These are phyloP conservation scores for Cucurbita argyrosperma DNA, from an alignment of 306 rosid species.

Conservation along the genomic window DNA sequence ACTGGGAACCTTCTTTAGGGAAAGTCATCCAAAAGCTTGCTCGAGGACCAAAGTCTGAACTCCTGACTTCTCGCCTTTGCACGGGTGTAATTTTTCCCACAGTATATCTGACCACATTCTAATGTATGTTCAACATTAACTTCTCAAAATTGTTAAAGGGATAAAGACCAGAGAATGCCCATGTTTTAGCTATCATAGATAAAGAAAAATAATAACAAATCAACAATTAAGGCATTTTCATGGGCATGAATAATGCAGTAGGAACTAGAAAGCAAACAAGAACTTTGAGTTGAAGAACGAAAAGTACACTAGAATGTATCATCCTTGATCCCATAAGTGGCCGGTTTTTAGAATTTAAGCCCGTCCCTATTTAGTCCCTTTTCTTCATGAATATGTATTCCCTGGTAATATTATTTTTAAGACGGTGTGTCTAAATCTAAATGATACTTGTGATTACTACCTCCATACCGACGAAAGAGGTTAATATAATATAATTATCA, in stretches of 20 bases:
- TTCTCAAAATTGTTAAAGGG: conserved; percentile 1
- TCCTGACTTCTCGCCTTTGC: conserved; percentile 86
- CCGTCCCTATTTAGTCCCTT: background rate
- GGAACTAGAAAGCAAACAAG: background rate
- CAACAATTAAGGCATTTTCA: background rate
- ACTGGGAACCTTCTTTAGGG: conserved; percentile 87
- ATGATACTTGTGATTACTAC: background rate
- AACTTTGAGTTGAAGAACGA: background rate
- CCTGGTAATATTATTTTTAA: background rate
- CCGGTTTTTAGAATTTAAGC: background rate
- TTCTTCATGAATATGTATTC: background rate
- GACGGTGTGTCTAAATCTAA: background rate
- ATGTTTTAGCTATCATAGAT: background rate
- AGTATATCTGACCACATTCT: conserved; percentile 71
- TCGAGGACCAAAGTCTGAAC: conserved; percentile 83
- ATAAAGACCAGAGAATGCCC: background rate
- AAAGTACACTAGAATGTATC: background rate
- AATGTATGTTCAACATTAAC: conserved; percentile 16
- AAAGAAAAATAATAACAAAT: background rate
- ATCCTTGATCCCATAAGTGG: background rate
- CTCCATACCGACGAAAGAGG: conserved; percentile 16
- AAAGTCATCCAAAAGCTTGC: conserved; percentile 99
- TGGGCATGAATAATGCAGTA: background rate
- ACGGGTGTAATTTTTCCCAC: conserved; percentile 97
- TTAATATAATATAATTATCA: background rate